A percentile compares a stretch with the other conserved stretches of the same genome.
Conservation (phyloP, 2,329 filamentous ascomycete genomes). For the Stagonosporopsis rhizophila region DNA sequence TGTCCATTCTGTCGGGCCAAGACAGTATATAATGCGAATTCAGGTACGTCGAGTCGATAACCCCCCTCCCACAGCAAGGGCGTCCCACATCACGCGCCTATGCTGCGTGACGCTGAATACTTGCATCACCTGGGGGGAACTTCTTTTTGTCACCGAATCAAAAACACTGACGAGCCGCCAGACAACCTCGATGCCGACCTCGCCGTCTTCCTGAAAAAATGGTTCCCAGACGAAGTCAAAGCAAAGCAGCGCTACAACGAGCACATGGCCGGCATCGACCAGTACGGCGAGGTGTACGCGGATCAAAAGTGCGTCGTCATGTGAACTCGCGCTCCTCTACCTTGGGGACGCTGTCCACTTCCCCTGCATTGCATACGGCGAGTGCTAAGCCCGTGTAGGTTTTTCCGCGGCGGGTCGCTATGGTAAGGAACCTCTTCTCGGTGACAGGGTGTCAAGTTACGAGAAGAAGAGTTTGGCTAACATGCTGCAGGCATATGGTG, state of each 20-base stretch:
- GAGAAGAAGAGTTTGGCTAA: background rate
- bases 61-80: too few relatives aligned
- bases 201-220: conserved; percentile 73
- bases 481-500: background rate
- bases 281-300: conserved; percentile 72
- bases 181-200: conserved; percentile 74
- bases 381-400: conserved; percentile 25
- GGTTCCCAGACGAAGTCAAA: conserved; percentile 78
- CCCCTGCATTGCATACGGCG: background rate
- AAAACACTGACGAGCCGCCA: conserved; percentile 30
- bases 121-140: too few relatives aligned
- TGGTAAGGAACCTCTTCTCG: conserved; percentile 12
- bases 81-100: too few relatives aligned
- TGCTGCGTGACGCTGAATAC: too few relatives aligned
- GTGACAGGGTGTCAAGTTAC: background rate
- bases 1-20: conserved; percentile 80
- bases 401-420: conserved; percentile 24
- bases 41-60: conserved; percentile 61
- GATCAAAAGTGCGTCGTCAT: conserved; percentile 65
- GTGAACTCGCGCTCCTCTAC: conserved; percentile 43
- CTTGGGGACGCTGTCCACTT: too few relatives aligned
- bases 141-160: too few relatives aligned
- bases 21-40: conserved; percentile 73
- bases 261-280: conserved; percentile 74
- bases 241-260: conserved; percentile 71